Evolutionary conservation across 306 rosid species (phyloP).

Genomic region (Begonia loranthoides): DNA sequence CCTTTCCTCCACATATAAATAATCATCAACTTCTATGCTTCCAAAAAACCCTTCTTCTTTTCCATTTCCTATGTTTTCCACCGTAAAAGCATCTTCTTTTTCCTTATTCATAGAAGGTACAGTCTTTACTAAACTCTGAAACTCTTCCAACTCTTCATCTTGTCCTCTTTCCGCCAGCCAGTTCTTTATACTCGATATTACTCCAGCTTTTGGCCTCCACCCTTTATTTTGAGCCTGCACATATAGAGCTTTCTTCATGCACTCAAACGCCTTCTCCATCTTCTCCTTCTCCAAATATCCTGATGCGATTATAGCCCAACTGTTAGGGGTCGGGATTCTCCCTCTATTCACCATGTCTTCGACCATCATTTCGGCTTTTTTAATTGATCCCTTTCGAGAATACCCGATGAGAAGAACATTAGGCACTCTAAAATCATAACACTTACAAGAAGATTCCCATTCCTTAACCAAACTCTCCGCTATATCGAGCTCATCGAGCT

Average conservation of each 20-base stretch:
- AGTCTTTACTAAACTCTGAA: constrained; percentile 35
- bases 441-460: constrained; percentile 49
- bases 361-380: constrained; percentile 35
- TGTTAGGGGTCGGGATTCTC: constrained; percentile 54
- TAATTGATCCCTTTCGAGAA: constrained; percentile 27
- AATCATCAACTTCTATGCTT: constrained; percentile 27
- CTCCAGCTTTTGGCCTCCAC: constrained; percentile 46
- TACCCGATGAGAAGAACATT: constrained; percentile 35
- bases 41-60: constrained; percentile 27
- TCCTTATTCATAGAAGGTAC: constrained; percentile 30
- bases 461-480: constrained; percentile 34
- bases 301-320: constrained; percentile 56
- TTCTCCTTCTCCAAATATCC: constrained; percentile 43
- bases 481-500: constrained; percentile 42
- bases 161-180: constrained; percentile 25
- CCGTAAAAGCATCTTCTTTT: no score
- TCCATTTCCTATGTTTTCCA: constrained; percentile 20
- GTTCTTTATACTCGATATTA: constrained; percentile 28
- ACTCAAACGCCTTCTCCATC: constrained; percentile 51
- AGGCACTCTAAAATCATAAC: constrained; percentile 53
- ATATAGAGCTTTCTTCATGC: constrained; percentile 44
- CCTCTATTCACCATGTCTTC: constrained; percentile 24
- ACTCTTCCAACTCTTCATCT: constrained; percentile 35
- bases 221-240: constrained; percentile 22
- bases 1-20: constrained; percentile 26